Evolutionary conservation across 768 basidiomycete genomes (phyloP).

Genomic region (Termitomyces sp.): DNA sequence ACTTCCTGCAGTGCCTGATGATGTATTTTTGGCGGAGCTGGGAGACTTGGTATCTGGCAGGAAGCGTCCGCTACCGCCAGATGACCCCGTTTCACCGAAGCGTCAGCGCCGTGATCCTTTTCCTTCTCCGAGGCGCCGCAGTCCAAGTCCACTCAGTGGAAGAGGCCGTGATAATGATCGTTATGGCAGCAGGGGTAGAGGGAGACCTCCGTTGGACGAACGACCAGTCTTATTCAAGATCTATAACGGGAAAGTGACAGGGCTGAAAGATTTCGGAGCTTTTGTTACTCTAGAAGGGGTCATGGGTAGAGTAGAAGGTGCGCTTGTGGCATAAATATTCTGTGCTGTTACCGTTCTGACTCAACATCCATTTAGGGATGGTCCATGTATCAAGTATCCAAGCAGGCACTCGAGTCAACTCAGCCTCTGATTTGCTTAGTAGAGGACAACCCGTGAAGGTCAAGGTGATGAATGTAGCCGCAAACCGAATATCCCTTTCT

Average conservation of each 20-base stretch:
- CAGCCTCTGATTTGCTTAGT: conserved; percentile 81
- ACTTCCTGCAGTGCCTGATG: conserved; percentile 58
- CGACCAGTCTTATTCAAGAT: conserved; percentile 91
- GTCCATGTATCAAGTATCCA: conserved; percentile 95
- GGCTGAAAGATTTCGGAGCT: conserved; percentile 93
- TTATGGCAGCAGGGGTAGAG: conserved; percentile 29
- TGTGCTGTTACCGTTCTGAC: conserved; percentile 8
- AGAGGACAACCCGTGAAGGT: conserved; percentile 88
- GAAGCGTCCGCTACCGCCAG: conserved; percentile 43
- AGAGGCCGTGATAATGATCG: conserved; percentile 39
- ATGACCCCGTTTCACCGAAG: conserved; percentile 49
- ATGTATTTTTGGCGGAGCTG: conserved; percentile 82
- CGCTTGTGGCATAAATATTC: conserved; percentile 18
- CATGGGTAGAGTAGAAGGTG: conserved; percentile 84
- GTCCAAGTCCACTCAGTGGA: conserved; percentile 59
- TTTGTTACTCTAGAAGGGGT: conserved; percentile 91
- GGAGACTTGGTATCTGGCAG: conserved; percentile 85
- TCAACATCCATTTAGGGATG: conserved; percentile 59
- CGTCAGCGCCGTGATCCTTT: conserved; percentile 55
- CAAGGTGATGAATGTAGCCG: conserved; percentile 93
- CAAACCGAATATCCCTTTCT: conserved; percentile 76
- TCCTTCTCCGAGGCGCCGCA: conserved; percentile 45
- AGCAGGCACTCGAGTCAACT: conserved; percentile 77
- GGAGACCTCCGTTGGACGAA: conserved; percentile 57
- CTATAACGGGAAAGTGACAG: conserved; percentile 81